Evolutionary conservation across 2,329 filamentous ascomycete species (phyloP).

Genomic region (Colletotrichum chlorophyti): DNA sequence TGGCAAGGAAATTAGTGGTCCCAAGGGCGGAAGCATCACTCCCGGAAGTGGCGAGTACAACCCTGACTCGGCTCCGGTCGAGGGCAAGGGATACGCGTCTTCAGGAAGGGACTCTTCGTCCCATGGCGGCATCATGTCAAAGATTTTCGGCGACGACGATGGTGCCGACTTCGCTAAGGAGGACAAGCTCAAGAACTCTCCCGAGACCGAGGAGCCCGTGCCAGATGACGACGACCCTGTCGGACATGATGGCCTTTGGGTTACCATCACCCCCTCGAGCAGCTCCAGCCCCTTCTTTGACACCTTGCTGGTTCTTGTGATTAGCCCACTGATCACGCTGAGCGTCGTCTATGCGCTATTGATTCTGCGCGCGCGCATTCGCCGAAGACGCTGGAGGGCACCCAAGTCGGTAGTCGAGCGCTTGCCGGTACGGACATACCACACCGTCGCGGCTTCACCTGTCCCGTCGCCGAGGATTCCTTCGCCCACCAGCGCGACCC

Average conservation of each 20-base stretch:
- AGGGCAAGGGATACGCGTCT: constrained; percentile 35
- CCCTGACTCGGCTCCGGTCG: constrained; percentile 36
- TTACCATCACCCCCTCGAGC: constrained; percentile 92
- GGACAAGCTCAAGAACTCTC: constrained; percentile 31
- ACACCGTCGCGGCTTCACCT: constrained; percentile 75
- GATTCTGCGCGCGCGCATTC: constrained; percentile 85
- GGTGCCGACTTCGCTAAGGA: constrained; percentile 37
- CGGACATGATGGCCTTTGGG: constrained; percentile 84
- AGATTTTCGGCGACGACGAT: constrained; percentile 55
- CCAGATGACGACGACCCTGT: constrained; percentile 41
- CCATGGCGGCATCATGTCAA: constrained; percentile 51
- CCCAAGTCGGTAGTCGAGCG: constrained; percentile 95
- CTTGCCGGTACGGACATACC: constrained; percentile 94
- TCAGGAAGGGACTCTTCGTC: constrained; percentile 7
- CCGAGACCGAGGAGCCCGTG: constrained; percentile 33
- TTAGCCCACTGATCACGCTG: constrained; percentile 90
- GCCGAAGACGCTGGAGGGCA: constrained; percentile 91
- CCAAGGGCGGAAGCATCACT: constrained; percentile 72
- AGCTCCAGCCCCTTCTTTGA: constrained; percentile 95
- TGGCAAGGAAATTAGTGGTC: constrained; percentile 39
- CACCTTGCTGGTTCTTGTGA: constrained; percentile 92
- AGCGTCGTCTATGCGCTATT: constrained; percentile 92
- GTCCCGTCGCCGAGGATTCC: constrained; percentile 63
- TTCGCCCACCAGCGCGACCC: constrained; percentile 70
- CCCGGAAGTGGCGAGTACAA: constrained; percentile 77